Evolutionary conservation across 2,329 filamentous ascomycete genomes (phyloP).

Genomic region (Salinomyces thailandicus): DNA sequence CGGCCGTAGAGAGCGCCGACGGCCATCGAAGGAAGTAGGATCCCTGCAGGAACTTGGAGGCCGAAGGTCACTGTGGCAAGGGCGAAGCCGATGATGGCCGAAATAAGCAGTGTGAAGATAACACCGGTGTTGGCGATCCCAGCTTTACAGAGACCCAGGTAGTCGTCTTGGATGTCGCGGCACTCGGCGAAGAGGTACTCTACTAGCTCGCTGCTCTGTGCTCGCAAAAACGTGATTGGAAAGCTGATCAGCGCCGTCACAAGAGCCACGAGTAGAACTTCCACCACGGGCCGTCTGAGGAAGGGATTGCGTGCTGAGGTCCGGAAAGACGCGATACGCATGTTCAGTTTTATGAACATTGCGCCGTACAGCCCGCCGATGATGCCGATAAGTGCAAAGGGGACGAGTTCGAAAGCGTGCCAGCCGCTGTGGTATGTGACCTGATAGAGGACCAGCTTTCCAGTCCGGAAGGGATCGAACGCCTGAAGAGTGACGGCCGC

Average conservation of each 20-base stretch:
- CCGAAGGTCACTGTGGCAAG: constrained; percentile 85
- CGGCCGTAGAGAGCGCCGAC: constrained; percentile 86
- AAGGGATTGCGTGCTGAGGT: constrained; percentile 53
- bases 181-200: constrained; percentile 90
- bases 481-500: constrained; percentile 87
- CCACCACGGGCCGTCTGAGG: constrained; percentile 58
- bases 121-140: constrained; percentile 73
- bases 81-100: constrained; percentile 72
- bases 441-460: constrained; percentile 91
- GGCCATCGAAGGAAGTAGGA: constrained; percentile 91
- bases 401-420: constrained; percentile 89
- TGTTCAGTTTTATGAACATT: constrained; percentile 89
- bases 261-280: constrained; percentile 70
- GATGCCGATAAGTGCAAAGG: constrained; percentile 77
- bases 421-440: constrained; percentile 85
- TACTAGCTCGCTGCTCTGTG: constrained; percentile 82
- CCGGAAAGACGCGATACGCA: constrained; percentile 73
- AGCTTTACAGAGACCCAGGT: constrained; percentile 80
- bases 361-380: constrained; percentile 89
- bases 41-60: constrained; percentile 85
- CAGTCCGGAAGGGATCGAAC: constrained; percentile 87
- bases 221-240: constrained; percentile 91
- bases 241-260: constrained; percentile 86
- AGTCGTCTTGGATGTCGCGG: constrained; percentile 68
- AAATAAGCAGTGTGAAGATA: constrained; percentile 71